These are phyloP conservation scores for Trichoderma sp. DNA, from an alignment of 2,329 filamentous ascomycete genomes.

Conservation along the genomic window DNA sequence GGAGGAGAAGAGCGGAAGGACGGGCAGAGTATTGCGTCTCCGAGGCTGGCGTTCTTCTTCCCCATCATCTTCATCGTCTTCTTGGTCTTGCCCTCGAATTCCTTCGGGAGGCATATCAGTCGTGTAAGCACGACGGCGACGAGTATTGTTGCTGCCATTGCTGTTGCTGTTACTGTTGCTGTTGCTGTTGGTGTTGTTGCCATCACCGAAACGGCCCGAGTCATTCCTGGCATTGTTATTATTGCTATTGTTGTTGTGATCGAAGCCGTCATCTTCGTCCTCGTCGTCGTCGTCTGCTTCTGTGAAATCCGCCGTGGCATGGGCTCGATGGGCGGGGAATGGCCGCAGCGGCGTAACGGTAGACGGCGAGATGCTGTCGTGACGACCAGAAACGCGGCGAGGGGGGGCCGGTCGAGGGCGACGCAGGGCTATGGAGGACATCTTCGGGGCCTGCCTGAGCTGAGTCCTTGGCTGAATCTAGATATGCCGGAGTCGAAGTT, in stretches of 20 bases:
- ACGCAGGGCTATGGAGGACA: constrained; percentile 44
- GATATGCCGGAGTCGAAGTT: not conserved
- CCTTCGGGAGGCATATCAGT: constrained; percentile 49
- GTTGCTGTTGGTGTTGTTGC: constrained; percentile 10
- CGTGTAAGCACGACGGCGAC: constrained; percentile 38
- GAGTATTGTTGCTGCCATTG: constrained; percentile 10
- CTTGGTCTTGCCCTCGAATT: not conserved
- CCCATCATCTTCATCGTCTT: constrained; percentile 46
- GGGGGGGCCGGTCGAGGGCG: constrained; percentile 37
- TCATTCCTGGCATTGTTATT: not conserved
- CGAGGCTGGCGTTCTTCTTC: constrained; percentile 36
- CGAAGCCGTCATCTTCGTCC: constrained; percentile 38
- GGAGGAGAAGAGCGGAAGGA: constrained; percentile 78
- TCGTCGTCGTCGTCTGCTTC: constrained; percentile 59
- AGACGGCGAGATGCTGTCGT: constrained; percentile 37
- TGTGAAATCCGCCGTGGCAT: constrained; percentile 66
- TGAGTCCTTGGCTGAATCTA: not conserved
- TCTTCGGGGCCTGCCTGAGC: constrained; percentile 27
- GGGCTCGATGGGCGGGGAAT: constrained; percentile 39
- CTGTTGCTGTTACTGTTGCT: not conserved
- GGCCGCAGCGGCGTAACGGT: constrained; percentile 35
- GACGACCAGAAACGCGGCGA: constrained; percentile 38
- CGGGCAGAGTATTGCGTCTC: constrained; percentile 38
- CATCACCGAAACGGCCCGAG: not conserved
- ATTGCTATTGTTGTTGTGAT: constrained; percentile 22